Evolutionary conservation across 495 filamentous ascomycete genomes (phyloP).

Genomic region (Podospora comata): DNA sequence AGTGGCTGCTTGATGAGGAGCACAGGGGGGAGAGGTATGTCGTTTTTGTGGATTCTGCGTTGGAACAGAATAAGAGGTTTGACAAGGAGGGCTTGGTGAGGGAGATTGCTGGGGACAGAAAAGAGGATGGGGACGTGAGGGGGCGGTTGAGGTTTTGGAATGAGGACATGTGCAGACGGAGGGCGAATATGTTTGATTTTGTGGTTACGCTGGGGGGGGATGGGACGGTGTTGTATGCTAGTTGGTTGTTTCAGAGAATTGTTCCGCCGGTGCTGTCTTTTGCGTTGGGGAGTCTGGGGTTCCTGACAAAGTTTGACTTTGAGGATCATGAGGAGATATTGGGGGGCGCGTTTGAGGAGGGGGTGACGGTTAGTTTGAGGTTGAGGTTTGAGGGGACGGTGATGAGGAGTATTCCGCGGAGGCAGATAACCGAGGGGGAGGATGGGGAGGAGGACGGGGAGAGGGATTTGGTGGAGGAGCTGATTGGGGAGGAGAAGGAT

Average conservation of each 20-base stretch:
- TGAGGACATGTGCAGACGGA: slow-evolving; percentile 66
- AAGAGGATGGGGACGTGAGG: slow-evolving; percentile 49
- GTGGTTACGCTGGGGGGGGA: slow-evolving; percentile 94
- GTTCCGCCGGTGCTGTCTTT: slow-evolving; percentile 93
- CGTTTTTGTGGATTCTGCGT: slow-evolving; percentile 75
- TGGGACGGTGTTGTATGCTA: slow-evolving; percentile 91
- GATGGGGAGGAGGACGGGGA: slow-evolving; percentile 33
- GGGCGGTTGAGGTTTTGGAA: slow-evolving; percentile 78
- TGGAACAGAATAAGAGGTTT: slow-evolving; percentile 68
- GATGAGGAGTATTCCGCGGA: slow-evolving; percentile 69
- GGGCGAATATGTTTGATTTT: slow-evolving; percentile 90
- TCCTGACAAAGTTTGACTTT: slow-evolving; percentile 95
- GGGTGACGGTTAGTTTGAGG: slow-evolving; percentile 82
- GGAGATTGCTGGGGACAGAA: slow-evolving; percentile 33
- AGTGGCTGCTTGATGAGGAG: slow-evolving; percentile 81
- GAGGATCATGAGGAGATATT: slow-evolving; percentile 67
- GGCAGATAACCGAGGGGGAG: slow-evolving; percentile 21
- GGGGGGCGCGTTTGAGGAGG: slow-evolving; percentile 69
- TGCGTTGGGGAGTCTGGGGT: slow-evolving; percentile 85
- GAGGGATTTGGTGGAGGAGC: slow-evolving; percentile 80
- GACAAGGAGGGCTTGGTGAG: slow-evolving; percentile 60
- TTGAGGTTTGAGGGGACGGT: slow-evolving; percentile 92
- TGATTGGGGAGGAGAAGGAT: slow-evolving; percentile 79
- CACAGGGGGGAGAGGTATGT: slow-evolving; percentile 60
- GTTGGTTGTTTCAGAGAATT: slow-evolving; percentile 95